Conservation (phyloP, 1,284 basidiomycete species). For the Moesziomyces sp. region DNA sequence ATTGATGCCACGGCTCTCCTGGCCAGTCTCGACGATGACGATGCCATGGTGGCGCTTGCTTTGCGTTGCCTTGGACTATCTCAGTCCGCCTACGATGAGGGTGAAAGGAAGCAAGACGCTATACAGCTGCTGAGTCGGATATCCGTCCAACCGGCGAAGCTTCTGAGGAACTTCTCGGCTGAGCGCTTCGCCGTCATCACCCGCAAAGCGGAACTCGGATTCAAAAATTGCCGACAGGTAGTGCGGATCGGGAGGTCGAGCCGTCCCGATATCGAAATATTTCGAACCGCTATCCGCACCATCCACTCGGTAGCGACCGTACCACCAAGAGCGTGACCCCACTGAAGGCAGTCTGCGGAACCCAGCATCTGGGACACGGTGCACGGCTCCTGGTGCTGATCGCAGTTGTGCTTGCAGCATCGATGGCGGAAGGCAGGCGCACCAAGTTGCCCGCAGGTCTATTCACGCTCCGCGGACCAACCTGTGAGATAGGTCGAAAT, state of each 20-base stretch:
- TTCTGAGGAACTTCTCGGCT: slow-evolving; percentile 27
- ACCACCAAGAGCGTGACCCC: too few species aligned
- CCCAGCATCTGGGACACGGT: too few species aligned
- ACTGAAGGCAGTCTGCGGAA: too few species aligned
- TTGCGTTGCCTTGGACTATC: neutral
- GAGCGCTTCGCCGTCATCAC: slow-evolving; percentile 22
- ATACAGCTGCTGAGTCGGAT: neutral
- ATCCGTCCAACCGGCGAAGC: neutral
- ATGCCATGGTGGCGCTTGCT: slow-evolving; percentile 2
- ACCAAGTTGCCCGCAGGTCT: neutral
- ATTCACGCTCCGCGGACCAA: slow-evolving; percentile 2
- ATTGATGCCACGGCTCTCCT: slow-evolving; percentile 16
- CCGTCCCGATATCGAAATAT: neutral
- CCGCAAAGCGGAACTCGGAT: slow-evolving; percentile 31
- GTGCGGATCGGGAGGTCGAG: neutral
- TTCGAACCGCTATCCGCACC: neutral
- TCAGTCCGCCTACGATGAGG: too few species aligned
- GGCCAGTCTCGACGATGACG: slow-evolving; percentile 17
- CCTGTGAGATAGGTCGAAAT: slow-evolving; percentile 26
- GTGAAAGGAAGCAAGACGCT: too few species aligned
- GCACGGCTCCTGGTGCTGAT: neutral
- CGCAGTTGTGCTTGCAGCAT: neutral
- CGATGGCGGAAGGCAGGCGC: neutral
- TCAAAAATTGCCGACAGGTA: slow-evolving; percentile 23
- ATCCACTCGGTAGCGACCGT: too few species aligned